Conservation (phyloP, 345 rosid species). For the Hibiscus mutabilis region DNA sequence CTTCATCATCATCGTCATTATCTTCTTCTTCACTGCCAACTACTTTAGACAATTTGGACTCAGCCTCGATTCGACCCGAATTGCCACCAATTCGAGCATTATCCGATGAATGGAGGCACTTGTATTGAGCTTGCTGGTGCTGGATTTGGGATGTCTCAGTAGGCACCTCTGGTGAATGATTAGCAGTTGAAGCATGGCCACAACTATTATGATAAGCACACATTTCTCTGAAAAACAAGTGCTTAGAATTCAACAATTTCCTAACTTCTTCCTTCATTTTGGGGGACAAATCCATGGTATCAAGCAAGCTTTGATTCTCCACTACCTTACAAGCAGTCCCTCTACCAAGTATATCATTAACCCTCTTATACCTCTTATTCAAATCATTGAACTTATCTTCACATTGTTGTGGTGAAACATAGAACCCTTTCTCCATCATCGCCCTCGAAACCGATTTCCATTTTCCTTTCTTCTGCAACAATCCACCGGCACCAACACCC, state of each 20-base stretch:
- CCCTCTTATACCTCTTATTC: conserved; percentile 97
- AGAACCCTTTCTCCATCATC: conserved; percentile 93
- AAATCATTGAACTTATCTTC: conserved; percentile 94
- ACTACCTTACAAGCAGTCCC: conserved; percentile 91
- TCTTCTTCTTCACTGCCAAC: conserved; percentile 44
- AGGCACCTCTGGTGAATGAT: conserved; percentile 34
- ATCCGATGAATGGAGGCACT: conserved; percentile 51
- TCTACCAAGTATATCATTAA: conserved; percentile 83
- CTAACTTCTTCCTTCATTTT: conserved; percentile 81
- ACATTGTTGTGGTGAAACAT: conserved; percentile 97
- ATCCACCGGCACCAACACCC: conserved; percentile 23
- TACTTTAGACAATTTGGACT: conserved; percentile 30
- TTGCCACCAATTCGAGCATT: conserved; percentile 16
- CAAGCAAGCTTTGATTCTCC: conserved; percentile 81
- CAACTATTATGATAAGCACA: conserved; percentile 94
- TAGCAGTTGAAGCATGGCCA: conserved; percentile 39
- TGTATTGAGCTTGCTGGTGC: conserved; percentile 28
- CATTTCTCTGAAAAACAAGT: conserved; percentile 91
- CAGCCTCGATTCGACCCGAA: conserved; percentile 27
- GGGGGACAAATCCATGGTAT: conserved; percentile 60
- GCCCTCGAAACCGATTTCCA: conserved; percentile 96
- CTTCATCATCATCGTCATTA: conserved; percentile 24
- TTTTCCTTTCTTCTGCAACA: conserved; percentile 93
- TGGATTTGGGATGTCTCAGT: conserved; percentile 29
- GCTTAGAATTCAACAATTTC: conserved; percentile 84